Evolutionary conservation across 2,329 filamentous ascomycete genomes (phyloP).

Genomic region (Cercospora zeae-maydis): DNA sequence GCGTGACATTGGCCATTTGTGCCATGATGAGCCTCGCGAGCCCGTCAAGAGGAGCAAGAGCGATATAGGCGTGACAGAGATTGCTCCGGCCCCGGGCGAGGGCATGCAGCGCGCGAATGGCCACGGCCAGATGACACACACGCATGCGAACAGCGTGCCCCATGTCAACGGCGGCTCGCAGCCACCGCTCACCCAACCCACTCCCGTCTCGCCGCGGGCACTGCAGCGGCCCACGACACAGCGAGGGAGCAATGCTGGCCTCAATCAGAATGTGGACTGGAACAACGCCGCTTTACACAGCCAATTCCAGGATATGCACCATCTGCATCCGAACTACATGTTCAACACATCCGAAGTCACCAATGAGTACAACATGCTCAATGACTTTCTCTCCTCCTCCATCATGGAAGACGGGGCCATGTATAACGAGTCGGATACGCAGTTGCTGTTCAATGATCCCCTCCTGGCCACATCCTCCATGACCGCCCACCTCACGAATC

Average conservation of each 20-base stretch:
- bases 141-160: slow-evolving; percentile 11
- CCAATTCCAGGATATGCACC: slow-evolving; percentile 91
- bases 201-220: slow-evolving; percentile 64
- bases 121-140: slow-evolving; percentile 13
- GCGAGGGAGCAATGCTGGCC: slow-evolving; percentile 35
- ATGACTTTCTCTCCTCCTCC: slow-evolving; percentile 92
- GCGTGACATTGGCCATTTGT: slow-evolving; percentile 96
- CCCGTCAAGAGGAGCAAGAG: slow-evolving; percentile 74
- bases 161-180: slow-evolving; percentile 16
- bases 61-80: slow-evolving; percentile 39
- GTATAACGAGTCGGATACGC: slow-evolving; percentile 43
- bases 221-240: slow-evolving; percentile 49
- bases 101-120: slow-evolving; percentile 15
- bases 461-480: slow-evolving; percentile 46
- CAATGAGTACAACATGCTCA: slow-evolving; percentile 93
- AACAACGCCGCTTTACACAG: slow-evolving; percentile 72
- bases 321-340: slow-evolving; percentile 90
- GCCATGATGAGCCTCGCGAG: slow-evolving; percentile 95
- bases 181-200: slow-evolving; percentile 66
- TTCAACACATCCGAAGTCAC: slow-evolving; percentile 91
- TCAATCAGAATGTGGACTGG: slow-evolving; percentile 56
- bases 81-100: slow-evolving; percentile 32
- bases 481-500: slow-evolving; percentile 43
- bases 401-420: slow-evolving; percentile 66
- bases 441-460: slow-evolving; percentile 59